These are phyloP conservation scores for Yamadazyma pseudoaaseri DNA, from an alignment of 1,139 yeast genomes.

Conservation along the genomic window DNA sequence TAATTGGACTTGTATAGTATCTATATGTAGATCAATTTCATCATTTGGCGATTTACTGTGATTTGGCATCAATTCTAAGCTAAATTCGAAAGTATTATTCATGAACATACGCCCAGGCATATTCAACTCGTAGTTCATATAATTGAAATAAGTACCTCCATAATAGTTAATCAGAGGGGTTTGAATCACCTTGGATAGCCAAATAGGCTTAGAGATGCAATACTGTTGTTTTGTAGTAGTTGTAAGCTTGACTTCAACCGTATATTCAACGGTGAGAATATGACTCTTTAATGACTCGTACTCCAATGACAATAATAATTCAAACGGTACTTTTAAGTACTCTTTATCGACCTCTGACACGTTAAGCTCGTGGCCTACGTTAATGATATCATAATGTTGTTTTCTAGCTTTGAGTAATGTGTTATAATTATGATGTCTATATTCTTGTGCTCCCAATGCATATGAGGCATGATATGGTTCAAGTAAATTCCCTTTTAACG, in stretches of 20 bases:
- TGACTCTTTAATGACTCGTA: constrained; percentile 1
- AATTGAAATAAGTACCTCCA: constrained; percentile 1
- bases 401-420: neutral
- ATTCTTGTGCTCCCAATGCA: neutral
- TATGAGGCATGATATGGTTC: neutral
- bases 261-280: neutral
- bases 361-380: neutral
- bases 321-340: constrained; percentile 3
- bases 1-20: constrained; percentile 1
- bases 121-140: constrained; percentile 3
- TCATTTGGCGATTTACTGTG: neutral
- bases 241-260: neutral
- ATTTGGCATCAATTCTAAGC: neutral
- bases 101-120: constrained; percentile 4
- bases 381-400: neutral
- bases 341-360: neutral
- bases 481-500: neutral
- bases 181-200: neutral
- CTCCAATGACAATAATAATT: constrained; percentile 1
- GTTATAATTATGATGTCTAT: neutral
- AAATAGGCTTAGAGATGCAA: neutral
- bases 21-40: neutral
- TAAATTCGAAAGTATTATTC: constrained; percentile 1
- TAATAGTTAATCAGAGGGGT: neutral
- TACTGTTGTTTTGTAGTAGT: neutral